Conservation (phyloP, 2,329 filamentous ascomycete species). For the Orbilia oligospora region DNA sequence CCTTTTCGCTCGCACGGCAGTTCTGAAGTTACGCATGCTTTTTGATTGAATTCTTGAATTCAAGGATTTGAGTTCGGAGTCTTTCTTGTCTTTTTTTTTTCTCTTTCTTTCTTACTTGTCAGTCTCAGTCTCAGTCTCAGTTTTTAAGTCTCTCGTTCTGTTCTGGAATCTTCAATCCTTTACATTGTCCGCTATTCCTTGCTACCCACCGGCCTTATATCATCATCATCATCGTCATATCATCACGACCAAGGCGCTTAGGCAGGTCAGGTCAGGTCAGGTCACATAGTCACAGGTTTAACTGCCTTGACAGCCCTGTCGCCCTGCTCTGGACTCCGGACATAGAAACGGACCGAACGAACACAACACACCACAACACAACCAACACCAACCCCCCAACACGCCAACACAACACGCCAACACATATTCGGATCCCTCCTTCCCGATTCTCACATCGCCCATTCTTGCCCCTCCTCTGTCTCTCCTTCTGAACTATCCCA, state of each 20-base stretch:
- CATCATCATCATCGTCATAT: conserved; percentile 15
- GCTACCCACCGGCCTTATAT: background rate
- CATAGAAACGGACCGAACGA: background rate
- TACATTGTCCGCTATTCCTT: conserved; percentile 16
- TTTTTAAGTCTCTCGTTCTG: conserved; percentile 12
- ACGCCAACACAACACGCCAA: conserved; percentile 28
- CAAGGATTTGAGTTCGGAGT: conserved; percentile 21
- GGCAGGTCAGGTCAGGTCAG: conserved; percentile 26
- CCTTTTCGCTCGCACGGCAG: conserved; percentile 19
- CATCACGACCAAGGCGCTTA: conserved; percentile 51
- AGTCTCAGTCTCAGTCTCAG: background rate
- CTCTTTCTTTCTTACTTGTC: no score
- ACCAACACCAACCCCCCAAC: conserved; percentile 16
- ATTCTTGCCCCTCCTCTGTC: conserved; percentile 25
- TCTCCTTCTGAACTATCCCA: background rate
- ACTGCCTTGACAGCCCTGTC: background rate
- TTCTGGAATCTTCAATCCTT: conserved; percentile 13
- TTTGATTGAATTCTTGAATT: conserved; percentile 10
- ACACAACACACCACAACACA: conserved; percentile 6
- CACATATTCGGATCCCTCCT: conserved; percentile 30
- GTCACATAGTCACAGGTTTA: conserved; percentile 38
- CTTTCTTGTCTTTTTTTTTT: background rate
- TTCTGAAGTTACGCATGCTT: conserved; percentile 9
- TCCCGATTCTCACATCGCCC: conserved; percentile 26
- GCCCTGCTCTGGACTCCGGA: no score